A percentile compares a stretch with the other conserved stretches of the same genome.
These are phyloP conservation scores for Hygrophoropsis aurantiaca DNA, from an alignment of 768 basidiomycete genomes.

Conservation along the genomic window DNA sequence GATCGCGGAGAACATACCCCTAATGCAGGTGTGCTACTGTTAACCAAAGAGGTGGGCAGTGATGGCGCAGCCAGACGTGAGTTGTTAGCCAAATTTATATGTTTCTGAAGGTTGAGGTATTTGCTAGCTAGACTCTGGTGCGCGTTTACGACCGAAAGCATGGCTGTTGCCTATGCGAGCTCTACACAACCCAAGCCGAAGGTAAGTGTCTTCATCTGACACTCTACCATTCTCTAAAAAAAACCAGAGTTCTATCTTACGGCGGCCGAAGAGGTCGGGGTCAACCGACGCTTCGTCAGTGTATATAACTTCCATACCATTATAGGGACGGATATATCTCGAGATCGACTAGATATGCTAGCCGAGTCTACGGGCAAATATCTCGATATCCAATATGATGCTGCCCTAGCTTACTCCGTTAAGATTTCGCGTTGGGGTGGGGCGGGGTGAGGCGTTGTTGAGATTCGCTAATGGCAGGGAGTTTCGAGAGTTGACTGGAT, in stretches of 20 bases:
- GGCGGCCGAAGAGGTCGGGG: slow-evolving; percentile 13
- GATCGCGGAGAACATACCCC: slow-evolving; percentile 43
- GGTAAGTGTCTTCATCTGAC: slow-evolving; percentile 47
- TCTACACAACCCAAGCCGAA: slow-evolving; percentile 52
- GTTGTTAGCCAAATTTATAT: slow-evolving; percentile 13
- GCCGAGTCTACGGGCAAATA: no score
- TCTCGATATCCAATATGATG: no score
- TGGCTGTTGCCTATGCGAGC: slow-evolving; percentile 76
- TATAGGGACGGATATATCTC: slow-evolving; percentile 22
- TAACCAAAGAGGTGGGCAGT: slow-evolving; percentile 47
- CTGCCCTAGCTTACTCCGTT: slow-evolving; percentile 18
- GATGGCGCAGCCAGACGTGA: slow-evolving; percentile 25
- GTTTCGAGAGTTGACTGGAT: slow-evolving; percentile 25
- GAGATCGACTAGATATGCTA: not conserved
- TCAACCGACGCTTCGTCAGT: slow-evolving; percentile 37
- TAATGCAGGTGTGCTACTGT: slow-evolving; percentile 61
- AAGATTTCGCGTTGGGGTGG: slow-evolving; percentile 8
- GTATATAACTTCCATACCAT: slow-evolving; percentile 57
- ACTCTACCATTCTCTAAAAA: not conserved
- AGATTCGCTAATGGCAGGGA: slow-evolving; percentile 33
- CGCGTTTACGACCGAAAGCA: slow-evolving; percentile 79
- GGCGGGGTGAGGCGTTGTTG: slow-evolving; percentile 28
- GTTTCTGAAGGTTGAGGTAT: not conserved
- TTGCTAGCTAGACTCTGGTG: slow-evolving; percentile 71
- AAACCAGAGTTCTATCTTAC: slow-evolving; percentile 22